A percentile compares a stretch with the other conserved stretches of the same genome.
Evolutionary conservation across 2,329 filamentous ascomycete genomes (phyloP).

Genomic region (Davidsoniella neocaledoniae): DNA sequence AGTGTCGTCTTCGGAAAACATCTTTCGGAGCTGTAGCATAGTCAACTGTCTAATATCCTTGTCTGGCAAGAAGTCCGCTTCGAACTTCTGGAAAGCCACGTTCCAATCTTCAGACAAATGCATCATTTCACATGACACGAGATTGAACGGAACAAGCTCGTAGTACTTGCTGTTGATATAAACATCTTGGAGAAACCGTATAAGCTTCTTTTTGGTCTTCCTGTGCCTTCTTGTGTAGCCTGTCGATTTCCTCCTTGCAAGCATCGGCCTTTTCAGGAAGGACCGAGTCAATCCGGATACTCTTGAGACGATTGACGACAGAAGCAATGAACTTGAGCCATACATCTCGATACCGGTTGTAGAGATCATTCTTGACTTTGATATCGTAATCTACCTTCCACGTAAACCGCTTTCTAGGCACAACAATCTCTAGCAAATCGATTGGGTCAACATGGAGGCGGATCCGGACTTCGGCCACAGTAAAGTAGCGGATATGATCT

Average conservation of each 20-base stretch:
- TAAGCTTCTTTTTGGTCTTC: constrained; percentile 62
- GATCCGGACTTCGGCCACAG: constrained; percentile 68
- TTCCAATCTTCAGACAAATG: constrained; percentile 94
- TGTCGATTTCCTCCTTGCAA: constrained; percentile 68
- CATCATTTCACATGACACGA: constrained; percentile 74
- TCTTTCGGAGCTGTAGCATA: constrained; percentile 80
- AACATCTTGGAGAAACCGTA: constrained; percentile 67
- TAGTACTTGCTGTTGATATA: constrained; percentile 94
- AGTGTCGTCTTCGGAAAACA: constrained; percentile 72
- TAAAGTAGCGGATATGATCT: constrained; percentile 87
- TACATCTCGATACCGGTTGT: constrained; percentile 60
- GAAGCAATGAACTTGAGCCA: constrained; percentile 78
- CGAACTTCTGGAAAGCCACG: constrained; percentile 73
- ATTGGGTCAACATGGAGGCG: constrained; percentile 87
- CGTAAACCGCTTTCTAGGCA: constrained; percentile 74
- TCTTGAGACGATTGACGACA: constrained; percentile 65
- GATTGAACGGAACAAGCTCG: constrained; percentile 86
- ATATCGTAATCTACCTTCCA: constrained; percentile 97
- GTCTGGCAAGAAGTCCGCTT: constrained; percentile 85
- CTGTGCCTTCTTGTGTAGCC: constrained; percentile 58
- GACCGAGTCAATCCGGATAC: constrained; percentile 83
- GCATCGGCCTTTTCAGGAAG: constrained; percentile 70
- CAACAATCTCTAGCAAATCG: constrained; percentile 83
- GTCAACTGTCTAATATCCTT: constrained; percentile 90
- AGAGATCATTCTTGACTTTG: constrained; percentile 83